Evolutionary conservation across 495 filamentous ascomycete genomes (phyloP), one percentile per base, ranked within the genome.

Genomic region (Aspergillus avenaceus): DNA sequence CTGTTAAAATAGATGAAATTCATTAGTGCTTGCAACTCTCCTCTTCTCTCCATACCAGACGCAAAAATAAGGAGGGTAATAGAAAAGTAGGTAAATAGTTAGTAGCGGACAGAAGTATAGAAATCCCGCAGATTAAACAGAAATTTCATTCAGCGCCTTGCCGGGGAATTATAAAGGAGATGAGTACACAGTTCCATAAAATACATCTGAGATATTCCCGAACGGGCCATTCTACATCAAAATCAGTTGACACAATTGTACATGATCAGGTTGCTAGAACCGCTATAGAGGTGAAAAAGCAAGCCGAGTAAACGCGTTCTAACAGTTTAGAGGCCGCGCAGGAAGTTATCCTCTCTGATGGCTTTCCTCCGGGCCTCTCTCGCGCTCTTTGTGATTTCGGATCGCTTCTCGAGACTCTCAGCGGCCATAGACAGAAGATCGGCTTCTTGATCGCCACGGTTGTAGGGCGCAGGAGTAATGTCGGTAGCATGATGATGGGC

Each of bases 301-400:
- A 53, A 50, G 37, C 26, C 31, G 49, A 45, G 51, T 23, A 23
- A n/a, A 54, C 5, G 47, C 21, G 26, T 19, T 41, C 43, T 12
- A n/a, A 41, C 26, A 52, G 45, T 67, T 66, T 78, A 83, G 80
- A 95, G 86, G 14, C 83, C 78, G 75, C 84, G 86, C 73, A 98
- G 79, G 80, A 93, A 98, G 73, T 98, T 98, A 48, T 60, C 76
- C 73, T 97, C 93, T 76, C 92, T 93, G 58, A 98, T 97, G 57
- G 73, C 77, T 53, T 78, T 83, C 60, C 87, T 82, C 61, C 90
- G 79, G 55, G 90, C 84, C 54, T 75, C 78, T 61, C 91, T 76
- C 75, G 43, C 84, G 79, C 63, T 85, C 75, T 69, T 80, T 65
- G 59, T 82, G 65, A 56, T 65, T 60, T 50, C 65, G 23, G 59